These are phyloP conservation scores for Ceratobasidium theobromae DNA, from an alignment of 1,284 basidiomycete genomes.

Conservation along the genomic window DNA sequence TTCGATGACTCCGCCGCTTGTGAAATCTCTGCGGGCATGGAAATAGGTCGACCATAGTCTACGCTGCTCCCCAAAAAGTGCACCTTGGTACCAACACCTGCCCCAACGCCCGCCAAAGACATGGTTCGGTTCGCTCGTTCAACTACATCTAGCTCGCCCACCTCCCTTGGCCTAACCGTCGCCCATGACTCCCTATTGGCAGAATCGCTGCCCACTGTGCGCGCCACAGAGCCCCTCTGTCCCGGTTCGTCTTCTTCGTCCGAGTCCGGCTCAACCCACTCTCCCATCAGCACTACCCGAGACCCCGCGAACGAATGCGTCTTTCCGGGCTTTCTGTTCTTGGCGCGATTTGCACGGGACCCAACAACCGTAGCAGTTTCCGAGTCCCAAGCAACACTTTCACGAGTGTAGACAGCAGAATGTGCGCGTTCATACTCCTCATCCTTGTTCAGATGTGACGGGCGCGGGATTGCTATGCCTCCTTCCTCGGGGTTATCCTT, in stretches of 20 bases:
- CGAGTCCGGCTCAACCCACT: slow-evolving; percentile 27
- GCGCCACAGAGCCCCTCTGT: neutral
- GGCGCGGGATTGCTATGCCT: slow-evolving; percentile 15
- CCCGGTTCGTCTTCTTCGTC: slow-evolving; percentile 6
- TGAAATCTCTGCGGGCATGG: slow-evolving; percentile 6
- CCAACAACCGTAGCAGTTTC: slow-evolving; percentile 13
- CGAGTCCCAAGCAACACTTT: slow-evolving; percentile 3
- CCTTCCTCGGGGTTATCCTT: neutral
- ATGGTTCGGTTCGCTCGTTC: slow-evolving; percentile 18
- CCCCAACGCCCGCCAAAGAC: slow-evolving; percentile 16
- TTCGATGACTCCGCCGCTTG: neutral
- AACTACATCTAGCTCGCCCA: slow-evolving; percentile 3
- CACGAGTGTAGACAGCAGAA: slow-evolving; percentile 3
- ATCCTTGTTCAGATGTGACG: neutral
- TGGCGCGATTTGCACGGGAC: slow-evolving; percentile 3
- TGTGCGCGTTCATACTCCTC: slow-evolving; percentile 16
- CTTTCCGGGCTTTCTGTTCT: slow-evolving; percentile 2
- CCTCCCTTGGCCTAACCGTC: slow-evolving; percentile 4
- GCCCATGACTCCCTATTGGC: slow-evolving; percentile 10
- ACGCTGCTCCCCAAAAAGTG: neutral
- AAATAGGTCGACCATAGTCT: slow-evolving; percentile 9
- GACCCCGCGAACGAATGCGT: slow-evolving; percentile 7
- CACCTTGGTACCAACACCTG: neutral
- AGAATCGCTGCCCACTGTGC: neutral
- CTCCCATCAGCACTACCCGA: slow-evolving; percentile 13